Evolutionary conservation across 108 stramenopile genomes (phyloP).

Genomic region (Cyclotella kingstonii): DNA sequence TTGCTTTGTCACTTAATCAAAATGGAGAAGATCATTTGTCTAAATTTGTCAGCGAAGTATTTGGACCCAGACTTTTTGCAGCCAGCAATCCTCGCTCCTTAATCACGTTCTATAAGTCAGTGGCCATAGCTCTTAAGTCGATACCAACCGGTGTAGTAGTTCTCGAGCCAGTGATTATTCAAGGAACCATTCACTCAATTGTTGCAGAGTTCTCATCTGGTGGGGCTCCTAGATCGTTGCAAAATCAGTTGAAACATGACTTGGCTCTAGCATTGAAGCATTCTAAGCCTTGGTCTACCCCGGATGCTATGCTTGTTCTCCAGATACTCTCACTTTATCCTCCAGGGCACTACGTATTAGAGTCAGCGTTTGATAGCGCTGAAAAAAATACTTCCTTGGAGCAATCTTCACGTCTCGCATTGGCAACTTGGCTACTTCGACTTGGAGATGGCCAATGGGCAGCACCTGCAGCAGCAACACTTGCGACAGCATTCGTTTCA

Average conservation of each 20-base stretch:
- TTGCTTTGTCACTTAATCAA: slow-evolving; percentile 19
- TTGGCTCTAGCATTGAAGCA: slow-evolving; percentile 28
- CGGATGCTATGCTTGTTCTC: slow-evolving; percentile 41
- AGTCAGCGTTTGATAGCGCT: neutral
- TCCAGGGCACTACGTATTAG: slow-evolving; percentile 21
- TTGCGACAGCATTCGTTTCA: slow-evolving; percentile 47
- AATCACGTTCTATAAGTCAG: slow-evolving; percentile 19
- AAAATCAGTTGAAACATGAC: slow-evolving; percentile 24
- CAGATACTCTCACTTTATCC: slow-evolving; percentile 47
- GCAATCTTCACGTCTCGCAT: slow-evolving; percentile 21
- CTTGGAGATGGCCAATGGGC: slow-evolving; percentile 44
- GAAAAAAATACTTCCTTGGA: slow-evolving; percentile 10
- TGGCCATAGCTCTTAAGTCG: slow-evolving; percentile 32
- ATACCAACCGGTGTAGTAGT: neutral
- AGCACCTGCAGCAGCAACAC: slow-evolving; percentile 33
- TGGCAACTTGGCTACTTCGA: slow-evolving; percentile 31
- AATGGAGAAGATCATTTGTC: slow-evolving; percentile 11
- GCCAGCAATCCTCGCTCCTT: slow-evolving; percentile 24
- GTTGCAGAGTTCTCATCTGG: slow-evolving; percentile 38
- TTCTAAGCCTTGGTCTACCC: slow-evolving; percentile 29
- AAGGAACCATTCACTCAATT: slow-evolving; percentile 22
- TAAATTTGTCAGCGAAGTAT: slow-evolving; percentile 23
- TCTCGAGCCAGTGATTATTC: slow-evolving; percentile 17
- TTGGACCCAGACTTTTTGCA: slow-evolving; percentile 22
- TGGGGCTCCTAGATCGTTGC: slow-evolving; percentile 43